Percentiles rank a stretch among this genome's conserved stretches.
phyloP scores from a whole-genome alignment of 495 filamentous ascomycete genomes.

The Aspergillus nanangensis region DNA sequence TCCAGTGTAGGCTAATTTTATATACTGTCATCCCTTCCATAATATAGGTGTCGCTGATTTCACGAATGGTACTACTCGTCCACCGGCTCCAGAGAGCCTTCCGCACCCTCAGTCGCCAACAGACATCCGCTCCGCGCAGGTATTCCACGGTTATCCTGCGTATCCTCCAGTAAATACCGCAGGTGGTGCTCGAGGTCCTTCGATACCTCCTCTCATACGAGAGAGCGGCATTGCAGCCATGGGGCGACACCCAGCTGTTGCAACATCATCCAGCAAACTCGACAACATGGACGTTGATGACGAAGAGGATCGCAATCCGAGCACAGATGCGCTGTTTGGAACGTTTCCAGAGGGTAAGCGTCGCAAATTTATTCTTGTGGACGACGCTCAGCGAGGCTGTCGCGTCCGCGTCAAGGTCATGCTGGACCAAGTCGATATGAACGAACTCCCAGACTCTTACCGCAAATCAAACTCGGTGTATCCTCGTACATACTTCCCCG shows the following conservation, averaged over 20 bases:
- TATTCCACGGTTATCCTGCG: conserved; percentile 69
- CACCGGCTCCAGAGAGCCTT: conserved; percentile 18
- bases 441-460: conserved; percentile 92
- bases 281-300: conserved; percentile 24
- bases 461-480: conserved; percentile 83
- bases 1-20: conserved; percentile 45
- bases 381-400: conserved; percentile 72
- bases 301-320: conserved; percentile 41
- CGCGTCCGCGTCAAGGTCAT: conserved; percentile 84
- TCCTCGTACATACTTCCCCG: conserved; percentile 82
- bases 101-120: conserved; percentile 20
- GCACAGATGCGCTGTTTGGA: conserved; percentile 69
- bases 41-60: conserved; percentile 38
- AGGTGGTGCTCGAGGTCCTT: conserved; percentile 43
- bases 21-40: conserved; percentile 14
- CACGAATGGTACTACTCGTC: conserved; percentile 26
- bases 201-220: conserved; percentile 65
- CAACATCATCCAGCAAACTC: conserved; percentile 34
- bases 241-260: conserved; percentile 35
- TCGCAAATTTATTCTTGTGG: conserved; percentile 93
- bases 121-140: conserved; percentile 70
- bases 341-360: conserved; percentile 82
- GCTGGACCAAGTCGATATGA: conserved; percentile 82
- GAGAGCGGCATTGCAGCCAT: conserved; percentile 61
- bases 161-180: conserved; percentile 50